phyloP scores from a whole-genome alignment of 192 early-diverging fungal genomes.

The Backusella australiensis region DNA sequence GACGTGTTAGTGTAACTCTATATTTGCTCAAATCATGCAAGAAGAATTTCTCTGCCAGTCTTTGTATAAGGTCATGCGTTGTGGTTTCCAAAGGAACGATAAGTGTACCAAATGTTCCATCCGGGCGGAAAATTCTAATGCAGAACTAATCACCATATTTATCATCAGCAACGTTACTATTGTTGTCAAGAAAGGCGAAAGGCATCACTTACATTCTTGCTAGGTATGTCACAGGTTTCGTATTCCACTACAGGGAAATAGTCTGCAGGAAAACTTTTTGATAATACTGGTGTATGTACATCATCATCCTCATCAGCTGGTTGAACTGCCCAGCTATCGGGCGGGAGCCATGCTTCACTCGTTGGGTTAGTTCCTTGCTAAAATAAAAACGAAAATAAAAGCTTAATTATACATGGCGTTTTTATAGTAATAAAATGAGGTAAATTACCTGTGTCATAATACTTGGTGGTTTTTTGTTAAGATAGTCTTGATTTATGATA shows the following conservation, averaged over 20 bases:
- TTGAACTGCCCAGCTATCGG: constrained; percentile 74
- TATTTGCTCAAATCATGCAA: constrained; percentile 60
- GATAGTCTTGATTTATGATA: constrained; percentile 39
- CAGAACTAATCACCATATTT: constrained; percentile 40
- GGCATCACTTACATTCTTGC: constrained; percentile 20
- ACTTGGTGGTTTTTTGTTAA: constrained; percentile 12
- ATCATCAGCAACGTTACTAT: neutral
- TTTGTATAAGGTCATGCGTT: constrained; percentile 70
- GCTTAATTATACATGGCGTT: neutral
- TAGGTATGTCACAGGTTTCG: constrained; percentile 7
- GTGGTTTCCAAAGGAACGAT: constrained; percentile 66
- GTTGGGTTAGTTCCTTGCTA: constrained; percentile 1
- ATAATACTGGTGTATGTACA: neutral
- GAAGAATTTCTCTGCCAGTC: constrained; percentile 80
- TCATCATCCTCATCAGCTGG: constrained; percentile 27
- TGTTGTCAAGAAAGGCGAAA: constrained; percentile 34
- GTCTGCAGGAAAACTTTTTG: constrained; percentile 26
- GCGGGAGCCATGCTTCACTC: constrained; percentile 59
- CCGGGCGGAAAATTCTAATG: constrained; percentile 77
- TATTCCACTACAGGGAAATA: constrained; percentile 28
- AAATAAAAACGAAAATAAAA: neutral
- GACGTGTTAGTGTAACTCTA: constrained; percentile 17
- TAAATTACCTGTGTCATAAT: neutral
- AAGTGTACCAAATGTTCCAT: constrained; percentile 80
- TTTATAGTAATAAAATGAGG: neutral